phyloP scores from a whole-genome alignment of 1,139 yeast species.

The Pichia sp. region DNA sequence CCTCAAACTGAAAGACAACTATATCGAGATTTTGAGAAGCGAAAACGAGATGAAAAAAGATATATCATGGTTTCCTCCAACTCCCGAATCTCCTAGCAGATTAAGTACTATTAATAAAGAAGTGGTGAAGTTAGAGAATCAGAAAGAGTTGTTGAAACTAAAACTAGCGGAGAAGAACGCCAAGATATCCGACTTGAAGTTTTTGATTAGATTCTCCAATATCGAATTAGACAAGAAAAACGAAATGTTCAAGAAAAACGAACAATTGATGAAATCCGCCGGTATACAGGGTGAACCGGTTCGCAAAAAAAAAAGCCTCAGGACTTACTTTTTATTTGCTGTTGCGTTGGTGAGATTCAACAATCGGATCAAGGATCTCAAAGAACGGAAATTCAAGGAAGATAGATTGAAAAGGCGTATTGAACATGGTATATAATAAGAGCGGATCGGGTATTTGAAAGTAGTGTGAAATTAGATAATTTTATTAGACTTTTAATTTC shows the following conservation, averaged over 20 bases:
- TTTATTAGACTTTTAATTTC: too few species aligned
- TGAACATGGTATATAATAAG: too few species aligned
- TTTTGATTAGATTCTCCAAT: slow-evolving; percentile 42
- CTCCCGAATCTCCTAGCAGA: slow-evolving; percentile 21
- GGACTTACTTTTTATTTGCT: background rate
- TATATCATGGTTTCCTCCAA: slow-evolving; percentile 15
- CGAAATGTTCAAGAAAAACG: slow-evolving; percentile 8
- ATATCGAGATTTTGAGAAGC: slow-evolving; percentile 4
- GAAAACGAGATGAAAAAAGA: slow-evolving; percentile 3
- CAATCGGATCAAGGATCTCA: slow-evolving; percentile 21
- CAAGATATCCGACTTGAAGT: slow-evolving; percentile 40
- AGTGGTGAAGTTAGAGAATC: slow-evolving; percentile 14
- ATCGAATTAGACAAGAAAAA: slow-evolving; percentile 31
- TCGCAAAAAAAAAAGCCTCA: background rate
- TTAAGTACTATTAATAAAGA: background rate
- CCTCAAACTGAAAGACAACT: slow-evolving; percentile 10
- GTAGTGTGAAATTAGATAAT: too few species aligned
- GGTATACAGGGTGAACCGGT: background rate
- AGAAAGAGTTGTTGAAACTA: slow-evolving; percentile 17
- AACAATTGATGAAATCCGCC: slow-evolving; percentile 1
- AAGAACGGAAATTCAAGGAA: slow-evolving; percentile 7
- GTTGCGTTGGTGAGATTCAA: slow-evolving; percentile 43
- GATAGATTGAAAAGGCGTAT: background rate
- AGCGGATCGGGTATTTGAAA: too few species aligned
- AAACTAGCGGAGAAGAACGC: slow-evolving; percentile 19